phyloP scores from a whole-genome alignment of 1,284 basidiomycete species.

The Moesziomyces globuligerus region DNA sequence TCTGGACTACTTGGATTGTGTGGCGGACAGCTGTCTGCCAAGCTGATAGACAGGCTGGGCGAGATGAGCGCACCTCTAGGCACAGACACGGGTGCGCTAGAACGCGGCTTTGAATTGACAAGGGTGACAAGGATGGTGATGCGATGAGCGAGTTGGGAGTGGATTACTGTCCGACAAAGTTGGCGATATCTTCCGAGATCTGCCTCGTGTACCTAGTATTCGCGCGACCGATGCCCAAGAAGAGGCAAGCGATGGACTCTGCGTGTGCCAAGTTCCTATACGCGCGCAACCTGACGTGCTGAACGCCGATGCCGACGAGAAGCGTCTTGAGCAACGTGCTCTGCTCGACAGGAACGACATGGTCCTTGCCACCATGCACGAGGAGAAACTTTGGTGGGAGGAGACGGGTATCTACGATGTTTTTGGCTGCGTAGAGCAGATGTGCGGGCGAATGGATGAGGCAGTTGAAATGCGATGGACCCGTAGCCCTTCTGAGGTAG shows the following conservation, averaged over 20 bases:
- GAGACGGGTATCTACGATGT: constrained; percentile 65
- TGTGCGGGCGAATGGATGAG: constrained; percentile 68
- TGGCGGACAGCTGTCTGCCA: too few species aligned
- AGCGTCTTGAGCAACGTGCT: constrained; percentile 67
- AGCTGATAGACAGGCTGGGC: too few species aligned
- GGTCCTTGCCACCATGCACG: constrained; percentile 68
- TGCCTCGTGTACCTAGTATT: constrained; percentile 67
- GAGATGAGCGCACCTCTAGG: too few species aligned
- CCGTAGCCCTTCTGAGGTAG: constrained; percentile 66
- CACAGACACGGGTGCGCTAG: too few species aligned
- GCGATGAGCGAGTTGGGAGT: neutral
- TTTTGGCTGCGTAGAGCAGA: constrained; percentile 68
- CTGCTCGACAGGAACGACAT: constrained; percentile 67
- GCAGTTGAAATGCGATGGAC: constrained; percentile 67
- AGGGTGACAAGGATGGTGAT: too few species aligned
- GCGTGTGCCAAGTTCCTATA: constrained; percentile 67
- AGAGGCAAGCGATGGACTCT: constrained; percentile 64
- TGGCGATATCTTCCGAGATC: constrained; percentile 54
- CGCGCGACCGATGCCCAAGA: constrained; percentile 55
- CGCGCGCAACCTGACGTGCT: constrained; percentile 64
- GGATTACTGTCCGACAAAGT: constrained; percentile 44
- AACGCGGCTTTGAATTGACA: too few species aligned
- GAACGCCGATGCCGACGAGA: constrained; percentile 68
- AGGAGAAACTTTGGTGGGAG: constrained; percentile 67
- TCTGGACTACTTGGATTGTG: too few species aligned